Base-by-base conservation (phyloP, 768 basidiomycete genomes). In the Termitomyces eurrhizus region DNA sequence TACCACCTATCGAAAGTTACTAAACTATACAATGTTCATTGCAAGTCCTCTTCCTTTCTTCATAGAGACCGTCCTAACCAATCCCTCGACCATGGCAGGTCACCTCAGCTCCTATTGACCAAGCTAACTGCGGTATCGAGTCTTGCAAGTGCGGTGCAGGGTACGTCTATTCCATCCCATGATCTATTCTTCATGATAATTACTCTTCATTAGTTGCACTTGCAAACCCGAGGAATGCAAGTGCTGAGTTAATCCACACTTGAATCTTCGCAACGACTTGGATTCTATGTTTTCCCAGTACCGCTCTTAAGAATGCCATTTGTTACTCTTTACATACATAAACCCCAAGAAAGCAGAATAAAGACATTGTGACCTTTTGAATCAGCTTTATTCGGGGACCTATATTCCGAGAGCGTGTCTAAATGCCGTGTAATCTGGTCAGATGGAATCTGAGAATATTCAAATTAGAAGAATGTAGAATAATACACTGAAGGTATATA, bases 141-240 rank as follows among this genome's bases (percentile, higher is more conserved):
- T 64, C 63, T 58, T 87, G 85, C 78, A 76, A 60, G 65, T 86
- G 86, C 69, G 84, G 84, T 61, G 73, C 66, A 26, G 72, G 52
- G 85, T 85, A 13, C 7, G 73, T 69, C 36, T 1, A 24, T 29
- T 59, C 61, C 3, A 49, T 60, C 29, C 18, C 7, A n/a, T 24
- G 7, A 39, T 18, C 3, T 1, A 9, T 35, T 21, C 48, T 24
- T 35, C 21, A n/a, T 24, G 1, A 37, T 8, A 2, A 8, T 37
- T 18, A 51, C 21, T 29, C 57, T 64, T 46, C 18, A 49, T 16
- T 60, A 88, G 85, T 63, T 89, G 86, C 77, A 61, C 61, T 32
- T 88, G 86, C 80, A 80, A 82, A 72, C 69, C 83, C 57, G 81
- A 79, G 54, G 79, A 82, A 62, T 87, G 85, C 85, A 87, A 86